phyloP scores from a whole-genome alignment of 1,284 basidiomycete species.

The Rhodotorula sp. region DNA sequence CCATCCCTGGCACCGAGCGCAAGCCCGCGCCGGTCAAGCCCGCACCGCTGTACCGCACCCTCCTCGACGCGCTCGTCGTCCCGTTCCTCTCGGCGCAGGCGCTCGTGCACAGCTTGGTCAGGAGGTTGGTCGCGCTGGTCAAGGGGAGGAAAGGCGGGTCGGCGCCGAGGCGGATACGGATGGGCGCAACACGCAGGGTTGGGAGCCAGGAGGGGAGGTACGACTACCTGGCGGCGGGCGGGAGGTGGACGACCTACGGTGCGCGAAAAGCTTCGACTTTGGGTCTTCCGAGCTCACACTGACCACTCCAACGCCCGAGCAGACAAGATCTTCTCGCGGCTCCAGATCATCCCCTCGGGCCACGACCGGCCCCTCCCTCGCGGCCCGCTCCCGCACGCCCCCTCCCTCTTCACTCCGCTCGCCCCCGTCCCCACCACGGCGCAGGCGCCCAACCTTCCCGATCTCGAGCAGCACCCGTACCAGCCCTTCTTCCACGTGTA shows the following conservation, averaged over 20 bases:
- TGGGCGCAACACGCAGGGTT: not conserved
- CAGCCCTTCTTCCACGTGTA: slow-evolving; percentile 87
- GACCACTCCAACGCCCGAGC: not conserved
- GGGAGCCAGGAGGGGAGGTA: slow-evolving; percentile 23
- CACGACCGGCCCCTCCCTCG: slow-evolving; percentile 22
- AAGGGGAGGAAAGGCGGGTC: not conserved
- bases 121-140: not conserved
- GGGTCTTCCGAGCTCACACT: too few species aligned
- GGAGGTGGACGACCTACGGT: slow-evolving; percentile 46
- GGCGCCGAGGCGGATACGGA: not conserved
- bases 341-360: slow-evolving; percentile 72
- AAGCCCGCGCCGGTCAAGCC: not conserved
- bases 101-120: not conserved
- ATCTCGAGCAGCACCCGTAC: slow-evolving; percentile 62
- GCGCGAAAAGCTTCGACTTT: not conserved
- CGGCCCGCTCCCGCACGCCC: slow-evolving; percentile 48
- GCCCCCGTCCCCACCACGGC: slow-evolving; percentile 3
- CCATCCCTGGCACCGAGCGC: slow-evolving; percentile 8
- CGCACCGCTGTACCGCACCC: slow-evolving; percentile 8
- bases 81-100: slow-evolving; percentile 5
- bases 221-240: slow-evolving; percentile 23
- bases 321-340: slow-evolving; percentile 62
- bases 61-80: slow-evolving; percentile 1
- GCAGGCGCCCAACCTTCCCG: slow-evolving; percentile 3
- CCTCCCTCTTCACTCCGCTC: slow-evolving; percentile 40